Evolutionary conservation across 805 yeast genomes (phyloP), one percentile per base, ranked within the genome.

Genomic region (Wickerhamiella australiensis): DNA sequence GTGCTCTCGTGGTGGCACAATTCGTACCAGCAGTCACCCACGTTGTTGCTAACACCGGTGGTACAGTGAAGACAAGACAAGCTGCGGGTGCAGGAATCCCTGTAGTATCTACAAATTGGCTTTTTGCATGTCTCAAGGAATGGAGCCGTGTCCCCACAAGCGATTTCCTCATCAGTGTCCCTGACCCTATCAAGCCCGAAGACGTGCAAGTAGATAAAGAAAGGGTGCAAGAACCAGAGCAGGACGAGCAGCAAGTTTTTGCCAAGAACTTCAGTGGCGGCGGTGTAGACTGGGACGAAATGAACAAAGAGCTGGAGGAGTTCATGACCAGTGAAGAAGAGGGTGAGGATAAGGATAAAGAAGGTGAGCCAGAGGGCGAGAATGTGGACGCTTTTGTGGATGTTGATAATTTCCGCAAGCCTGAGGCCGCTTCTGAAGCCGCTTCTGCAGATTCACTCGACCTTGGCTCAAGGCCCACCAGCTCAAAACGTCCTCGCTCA

Each of bases 61-160:
- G 80, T 17, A 92, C 98, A 0, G 75, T 78, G 58, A 90, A 90
- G 62, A 95, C 88, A 8, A 74, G 88, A 42, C 73, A 82, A 27
- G 96, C 96, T 0, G 69, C 80, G 0, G 68, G 77, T 37, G 79
- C 80, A 1, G 62, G 68, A 17, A 81, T 82, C 31, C 78, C 81
- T 57, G 74, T 90, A n/a, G 95, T 90, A 17, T 81, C 80, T 59
- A 88, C 94, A 2, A 92, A 85, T 59, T 90, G 98, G 98, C 66
- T 90, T 2, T 88, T 88, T 67, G 79, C 82, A 33, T 84, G 96
- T 63, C 70, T 90, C 56, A 79, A 87, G 6, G 66, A 73, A 22
- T 90, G 97, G 97, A 69, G 70, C 50, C 74, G 73, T 42, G 80
- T 79, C 0, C 78, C 79, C 15, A 92, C 82, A 54, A 68, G 62